Evolutionary conservation across 306 rosid genomes (phyloP), one percentile per base, ranked within the genome.

Genomic region (Lotus japonicus): DNA sequence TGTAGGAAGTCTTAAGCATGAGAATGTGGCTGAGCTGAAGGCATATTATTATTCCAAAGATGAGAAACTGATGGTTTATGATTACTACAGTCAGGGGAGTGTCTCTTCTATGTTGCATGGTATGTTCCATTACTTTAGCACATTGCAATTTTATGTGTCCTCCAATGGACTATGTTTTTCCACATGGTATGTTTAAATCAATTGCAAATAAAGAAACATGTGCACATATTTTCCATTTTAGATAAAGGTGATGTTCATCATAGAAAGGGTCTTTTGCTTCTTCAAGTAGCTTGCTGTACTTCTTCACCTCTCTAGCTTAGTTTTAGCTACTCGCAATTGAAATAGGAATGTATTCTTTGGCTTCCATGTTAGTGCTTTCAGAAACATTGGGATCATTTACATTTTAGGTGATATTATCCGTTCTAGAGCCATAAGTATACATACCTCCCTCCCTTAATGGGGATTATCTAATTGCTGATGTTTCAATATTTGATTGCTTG

Each of bases 1-100:
- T 52, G 71, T 68, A 5, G 84, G 81, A 45, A 75, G 64, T 51
- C 74, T 80, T 23, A 80, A 75, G 50, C 84, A 80, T 52, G 78
- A 75, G 21, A 80, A 80, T 75, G 75, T 80, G 61, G 81, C 65
- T 64, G 81, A 75, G 76, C 38, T 80, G 26, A 80, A 75, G 67
- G 84, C 84, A 15, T 80, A 80, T 59, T 80, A 80, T 14, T 80
- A 80, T 80, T 80, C 84, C 52, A 79, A 79, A 68, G 83, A 79
- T 68, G 83, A 79, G 73, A 79, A 79, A 55, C 63, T 79, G 21
- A 74, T 80, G 77, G 84, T 80, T 2, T 80, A 80, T 58, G 84
- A 80, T 65, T 65, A 75, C 45, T 8, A 75, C 38, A 70, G 56
- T 38, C 77, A 71, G 14, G 84, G 84, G 45, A 80, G 81, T 38